Percentiles rank a stretch among this genome's conserved stretches.
These are phyloP conservation scores for Leishmania martiniquensis DNA, from an alignment of 208 protist species.

Conservation along the genomic window DNA sequence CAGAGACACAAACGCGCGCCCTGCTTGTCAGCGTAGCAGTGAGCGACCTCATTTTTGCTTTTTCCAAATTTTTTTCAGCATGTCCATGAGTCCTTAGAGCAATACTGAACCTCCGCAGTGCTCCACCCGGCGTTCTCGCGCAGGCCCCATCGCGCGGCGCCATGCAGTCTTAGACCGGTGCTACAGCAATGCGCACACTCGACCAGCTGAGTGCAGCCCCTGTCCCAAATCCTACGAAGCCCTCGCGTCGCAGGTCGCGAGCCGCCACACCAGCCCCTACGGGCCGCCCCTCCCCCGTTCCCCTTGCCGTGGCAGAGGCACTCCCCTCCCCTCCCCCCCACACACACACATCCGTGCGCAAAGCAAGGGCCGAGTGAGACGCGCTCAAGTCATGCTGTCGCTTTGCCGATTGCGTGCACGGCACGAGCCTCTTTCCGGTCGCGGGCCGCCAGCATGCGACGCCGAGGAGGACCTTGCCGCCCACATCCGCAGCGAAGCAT, in stretches of 20 bases:
- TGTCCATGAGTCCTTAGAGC: too few species aligned
- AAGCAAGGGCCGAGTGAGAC: background rate
- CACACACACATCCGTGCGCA: background rate
- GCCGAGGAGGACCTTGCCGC: background rate
- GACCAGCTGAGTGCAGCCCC: background rate
- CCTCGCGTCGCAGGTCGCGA: too few species aligned
- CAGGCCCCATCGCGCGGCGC: too few species aligned
- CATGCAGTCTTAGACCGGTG: background rate
- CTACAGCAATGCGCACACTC: background rate
- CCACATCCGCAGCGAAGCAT: background rate
- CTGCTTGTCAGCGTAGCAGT: too few species aligned
- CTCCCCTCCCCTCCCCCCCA: too few species aligned
- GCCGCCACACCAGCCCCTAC: too few species aligned
- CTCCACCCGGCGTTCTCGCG: background rate
- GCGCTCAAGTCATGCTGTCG: background rate
- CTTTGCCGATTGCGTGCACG: background rate
- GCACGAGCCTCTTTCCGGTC: background rate
- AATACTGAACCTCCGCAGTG: too few species aligned
- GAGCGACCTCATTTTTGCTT: background rate
- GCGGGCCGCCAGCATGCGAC: background rate
- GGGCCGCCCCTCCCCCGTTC: background rate
- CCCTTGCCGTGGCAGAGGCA: too few species aligned
- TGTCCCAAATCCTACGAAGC: background rate
- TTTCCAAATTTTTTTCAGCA: too few species aligned
- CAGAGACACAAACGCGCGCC: too few species aligned